Evolutionary conservation across 345 rosid species (phyloP).

Genomic region (Toxicodendron radicans): DNA sequence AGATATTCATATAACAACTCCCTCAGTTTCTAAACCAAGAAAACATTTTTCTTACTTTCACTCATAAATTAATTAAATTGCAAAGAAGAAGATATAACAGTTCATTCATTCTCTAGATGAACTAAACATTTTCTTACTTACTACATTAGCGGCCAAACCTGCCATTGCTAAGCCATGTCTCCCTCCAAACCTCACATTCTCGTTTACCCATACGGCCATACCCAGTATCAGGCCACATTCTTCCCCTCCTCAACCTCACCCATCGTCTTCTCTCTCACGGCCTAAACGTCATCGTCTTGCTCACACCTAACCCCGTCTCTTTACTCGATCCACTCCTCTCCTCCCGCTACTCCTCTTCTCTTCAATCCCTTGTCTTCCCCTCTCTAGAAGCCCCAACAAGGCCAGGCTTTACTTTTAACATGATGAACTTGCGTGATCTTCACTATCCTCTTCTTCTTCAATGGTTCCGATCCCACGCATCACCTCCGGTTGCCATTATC

Average conservation of each 20-base stretch:
- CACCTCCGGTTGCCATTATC: slow-evolving; percentile 53
- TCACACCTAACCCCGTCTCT: slow-evolving; percentile 43
- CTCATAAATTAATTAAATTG: too few relatives aligned
- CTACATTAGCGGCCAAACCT: slow-evolving; percentile 3
- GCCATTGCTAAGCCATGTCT: background rate
- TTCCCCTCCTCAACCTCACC: slow-evolving; percentile 67
- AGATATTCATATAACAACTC: too few relatives aligned
- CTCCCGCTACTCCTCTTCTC: slow-evolving; percentile 28
- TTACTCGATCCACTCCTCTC: slow-evolving; percentile 46
- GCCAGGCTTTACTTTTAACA: too few relatives aligned
- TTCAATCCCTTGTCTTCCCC: slow-evolving; percentile 22
- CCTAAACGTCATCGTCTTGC: slow-evolving; percentile 42
- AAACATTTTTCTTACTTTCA: too few relatives aligned
- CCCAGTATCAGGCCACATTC: slow-evolving; percentile 58
- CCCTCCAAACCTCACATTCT: slow-evolving; percentile 43
- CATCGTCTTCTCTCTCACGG: slow-evolving; percentile 45
- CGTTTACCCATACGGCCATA: slow-evolving; percentile 54
- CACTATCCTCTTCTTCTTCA: slow-evolving; percentile 37
- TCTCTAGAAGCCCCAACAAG: slow-evolving; percentile 32
- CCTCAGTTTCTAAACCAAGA: too few relatives aligned
- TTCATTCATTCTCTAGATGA: too few relatives aligned
- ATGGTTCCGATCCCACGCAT: slow-evolving; percentile 41
- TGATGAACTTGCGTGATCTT: slow-evolving; percentile 22
- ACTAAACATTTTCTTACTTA: too few relatives aligned
- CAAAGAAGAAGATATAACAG: too few relatives aligned